Evolutionary conservation across 768 basidiomycete genomes (phyloP).

Genomic region (Russula sp.): DNA sequence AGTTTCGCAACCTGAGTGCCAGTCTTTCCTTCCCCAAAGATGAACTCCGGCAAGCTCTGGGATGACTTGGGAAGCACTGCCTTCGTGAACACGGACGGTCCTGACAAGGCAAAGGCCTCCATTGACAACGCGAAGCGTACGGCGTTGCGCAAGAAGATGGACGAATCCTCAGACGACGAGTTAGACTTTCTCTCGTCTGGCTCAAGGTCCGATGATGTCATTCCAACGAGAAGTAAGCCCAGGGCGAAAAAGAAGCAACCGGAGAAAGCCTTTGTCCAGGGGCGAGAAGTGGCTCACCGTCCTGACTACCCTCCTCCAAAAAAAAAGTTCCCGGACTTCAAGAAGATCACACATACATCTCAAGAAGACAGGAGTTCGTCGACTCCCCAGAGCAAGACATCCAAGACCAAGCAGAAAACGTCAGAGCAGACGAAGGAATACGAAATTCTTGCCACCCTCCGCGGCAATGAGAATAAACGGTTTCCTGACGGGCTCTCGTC

Average conservation of each 20-base stretch:
- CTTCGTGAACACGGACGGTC: conserved; percentile 11
- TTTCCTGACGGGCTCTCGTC: conserved; percentile 13
- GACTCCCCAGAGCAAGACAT: conserved; percentile 4
- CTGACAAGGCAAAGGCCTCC: not conserved
- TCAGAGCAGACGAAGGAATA: conserved; percentile 7
- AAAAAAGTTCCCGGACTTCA: conserved; percentile 26
- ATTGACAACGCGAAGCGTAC: conserved; percentile 7
- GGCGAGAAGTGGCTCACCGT: not conserved
- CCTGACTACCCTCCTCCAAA: conserved; percentile 8
- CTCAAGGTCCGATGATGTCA: conserved; percentile 20
- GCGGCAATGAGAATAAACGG: conserved; percentile 14
- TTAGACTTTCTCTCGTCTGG: conserved; percentile 25
- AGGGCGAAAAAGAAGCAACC: conserved; percentile 8
- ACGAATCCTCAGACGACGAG: conserved; percentile 20
- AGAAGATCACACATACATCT: conserved; percentile 6
- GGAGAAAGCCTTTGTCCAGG: not conserved
- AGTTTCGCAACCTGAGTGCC: not conserved
- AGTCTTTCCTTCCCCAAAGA: not conserved
- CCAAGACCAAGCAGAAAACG: not conserved
- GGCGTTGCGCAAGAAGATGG: not conserved
- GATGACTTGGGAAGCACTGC: conserved; percentile 20
- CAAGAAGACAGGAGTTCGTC: conserved; percentile 19
- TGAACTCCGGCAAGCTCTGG: conserved; percentile 22
- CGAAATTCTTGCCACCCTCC: conserved; percentile 5
- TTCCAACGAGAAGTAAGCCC: conserved; percentile 10